Percentiles rank a stretch among this genome's conserved stretches.
phyloP scores from a whole-genome alignment of 139 green algal genomes.

The Choricystis sp. region DNA sequence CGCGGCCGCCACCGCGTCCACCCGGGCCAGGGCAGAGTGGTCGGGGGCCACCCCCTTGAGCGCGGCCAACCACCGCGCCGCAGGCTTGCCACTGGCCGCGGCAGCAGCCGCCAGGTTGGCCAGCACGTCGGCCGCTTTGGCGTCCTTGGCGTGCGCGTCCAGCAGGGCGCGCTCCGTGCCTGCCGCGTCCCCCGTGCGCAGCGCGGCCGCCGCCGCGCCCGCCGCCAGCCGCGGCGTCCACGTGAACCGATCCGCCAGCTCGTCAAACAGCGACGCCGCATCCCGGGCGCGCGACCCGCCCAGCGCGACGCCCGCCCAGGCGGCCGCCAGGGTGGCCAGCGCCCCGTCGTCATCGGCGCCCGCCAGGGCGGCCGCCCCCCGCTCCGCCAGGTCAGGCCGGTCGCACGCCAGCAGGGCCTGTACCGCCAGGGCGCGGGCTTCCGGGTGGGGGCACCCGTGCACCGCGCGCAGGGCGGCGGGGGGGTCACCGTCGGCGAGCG shows the following conservation, averaged over 20 bases:
- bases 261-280: constrained; percentile 84
- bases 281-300: constrained; percentile 90
- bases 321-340: constrained; percentile 83
- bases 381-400: constrained; percentile 73
- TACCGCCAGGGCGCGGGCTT: constrained; percentile 50
- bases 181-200: constrained; percentile 74
- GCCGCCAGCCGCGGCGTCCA: constrained; percentile 83
- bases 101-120: constrained; percentile 71
- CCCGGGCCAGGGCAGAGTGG: constrained; percentile 38
- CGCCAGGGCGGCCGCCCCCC: constrained; percentile 52
- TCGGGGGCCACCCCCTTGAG: constrained; percentile 47
- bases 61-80: constrained; percentile 41
- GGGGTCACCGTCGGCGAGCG: constrained; percentile 1
- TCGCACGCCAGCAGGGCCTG: constrained; percentile 83
- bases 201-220: constrained; percentile 67
- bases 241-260: constrained; percentile 89
- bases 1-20: constrained; percentile 36
- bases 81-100: constrained; percentile 74
- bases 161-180: constrained; percentile 46
- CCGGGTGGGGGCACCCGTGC: neutral
- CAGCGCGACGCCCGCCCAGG: constrained; percentile 64
- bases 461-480: neutral
- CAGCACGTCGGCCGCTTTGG: constrained; percentile 80
- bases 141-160: constrained; percentile 73
- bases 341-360: constrained; percentile 84